Percentiles rank a stretch among this genome's conserved stretches.
phyloP scores from a whole-genome alignment of 2,329 filamentous ascomycete genomes.

The Myrmaecium sp. region DNA sequence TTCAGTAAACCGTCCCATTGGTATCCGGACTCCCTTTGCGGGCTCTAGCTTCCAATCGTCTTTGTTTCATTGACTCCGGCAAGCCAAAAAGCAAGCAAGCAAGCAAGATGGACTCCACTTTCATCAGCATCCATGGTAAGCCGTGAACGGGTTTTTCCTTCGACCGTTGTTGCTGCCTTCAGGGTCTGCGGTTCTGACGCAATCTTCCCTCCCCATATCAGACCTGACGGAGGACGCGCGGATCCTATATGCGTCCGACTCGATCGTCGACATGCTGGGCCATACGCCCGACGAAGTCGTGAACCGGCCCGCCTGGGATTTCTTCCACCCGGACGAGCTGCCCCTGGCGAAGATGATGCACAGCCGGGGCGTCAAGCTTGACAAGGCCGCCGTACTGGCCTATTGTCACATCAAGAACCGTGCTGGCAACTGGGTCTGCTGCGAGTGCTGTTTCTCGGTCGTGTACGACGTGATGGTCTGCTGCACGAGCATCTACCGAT shows the following conservation, averaged over 20 bases:
- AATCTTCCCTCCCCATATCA: constrained; percentile 19
- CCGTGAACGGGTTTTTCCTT: constrained; percentile 5
- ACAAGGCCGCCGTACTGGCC: constrained; percentile 71
- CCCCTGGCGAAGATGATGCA: constrained; percentile 58
- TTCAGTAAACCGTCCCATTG: not conserved
- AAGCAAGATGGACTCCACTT: constrained; percentile 58
- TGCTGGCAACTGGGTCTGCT: constrained; percentile 56
- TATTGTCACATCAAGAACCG: constrained; percentile 58
- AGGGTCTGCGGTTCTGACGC: constrained; percentile 1
- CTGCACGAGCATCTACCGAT: constrained; percentile 61
- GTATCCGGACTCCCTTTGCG: not conserved
- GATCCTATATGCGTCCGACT: constrained; percentile 71
- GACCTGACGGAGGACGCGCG: constrained; percentile 60
- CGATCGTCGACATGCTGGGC: constrained; percentile 66
- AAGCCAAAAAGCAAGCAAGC: no score
- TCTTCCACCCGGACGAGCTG: constrained; percentile 69
- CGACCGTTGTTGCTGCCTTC: constrained; percentile 3
- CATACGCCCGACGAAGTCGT: constrained; percentile 61
- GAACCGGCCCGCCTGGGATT: constrained; percentile 66
- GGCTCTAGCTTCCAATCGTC: not conserved
- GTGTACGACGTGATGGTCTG: constrained; percentile 79
- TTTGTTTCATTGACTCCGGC: not conserved
- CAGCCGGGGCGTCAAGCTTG: constrained; percentile 54
- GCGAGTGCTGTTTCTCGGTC: constrained; percentile 79
- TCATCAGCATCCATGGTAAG: constrained; percentile 81